phyloP scores from a whole-genome alignment of 2,329 filamentous ascomycete genomes.

The Epichloe amarillans region DNA sequence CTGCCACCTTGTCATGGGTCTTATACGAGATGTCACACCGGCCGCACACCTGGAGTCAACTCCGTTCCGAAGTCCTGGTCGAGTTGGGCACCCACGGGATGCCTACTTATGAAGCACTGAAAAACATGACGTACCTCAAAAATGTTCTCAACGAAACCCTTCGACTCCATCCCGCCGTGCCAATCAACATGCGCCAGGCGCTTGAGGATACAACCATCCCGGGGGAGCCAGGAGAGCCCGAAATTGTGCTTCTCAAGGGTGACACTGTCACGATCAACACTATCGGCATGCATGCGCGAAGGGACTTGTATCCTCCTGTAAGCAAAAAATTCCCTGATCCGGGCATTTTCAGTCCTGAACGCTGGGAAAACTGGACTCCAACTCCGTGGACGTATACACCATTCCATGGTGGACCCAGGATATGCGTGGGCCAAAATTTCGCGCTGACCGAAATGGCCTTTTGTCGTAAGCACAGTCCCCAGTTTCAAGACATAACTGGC shows the following conservation, averaged over 20 bases:
- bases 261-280: conserved; percentile 37
- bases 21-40: conserved; percentile 68
- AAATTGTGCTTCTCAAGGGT: conserved; percentile 31
- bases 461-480: conserved; percentile 20
- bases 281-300: conserved; percentile 35
- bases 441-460: conserved; percentile 45
- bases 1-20: conserved; percentile 64
- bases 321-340: conserved; percentile 23
- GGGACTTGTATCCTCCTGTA: conserved; percentile 31
- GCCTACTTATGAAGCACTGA: conserved; percentile 70
- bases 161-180: conserved; percentile 63
- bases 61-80: conserved; percentile 58
- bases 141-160: conserved; percentile 64
- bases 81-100: conserved; percentile 47
- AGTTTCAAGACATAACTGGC: conserved; percentile 14
- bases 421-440: conserved; percentile 46
- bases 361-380: conserved; percentile 38
- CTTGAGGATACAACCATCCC: conserved; percentile 9
- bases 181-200: conserved; percentile 56
- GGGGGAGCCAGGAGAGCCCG: conserved; percentile 13
- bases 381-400: conserved; percentile 39
- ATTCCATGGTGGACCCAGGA: conserved; percentile 37
- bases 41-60: conserved; percentile 50
- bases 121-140: conserved; percentile 72
- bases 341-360: conserved; percentile 32